Conservation (phyloP, 2,329 filamentous ascomycete genomes). For the Sclerotinia minor region DNA sequence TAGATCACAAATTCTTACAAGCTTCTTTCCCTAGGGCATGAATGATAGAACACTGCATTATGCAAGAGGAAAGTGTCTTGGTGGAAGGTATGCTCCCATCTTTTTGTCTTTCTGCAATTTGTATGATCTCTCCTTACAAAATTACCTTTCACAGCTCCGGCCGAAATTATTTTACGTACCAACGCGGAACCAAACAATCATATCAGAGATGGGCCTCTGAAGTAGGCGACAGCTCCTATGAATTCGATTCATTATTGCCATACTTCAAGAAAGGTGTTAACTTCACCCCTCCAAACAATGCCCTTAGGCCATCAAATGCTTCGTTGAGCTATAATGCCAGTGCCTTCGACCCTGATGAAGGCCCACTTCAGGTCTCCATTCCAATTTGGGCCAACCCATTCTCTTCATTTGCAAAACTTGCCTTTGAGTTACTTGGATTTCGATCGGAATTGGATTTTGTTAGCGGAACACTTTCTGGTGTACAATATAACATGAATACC, state of each 20-base stretch:
- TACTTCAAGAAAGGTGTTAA: conserved; percentile 46
- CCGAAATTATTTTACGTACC: no score
- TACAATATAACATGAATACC: conserved; percentile 2
- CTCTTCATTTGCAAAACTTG: not conserved
- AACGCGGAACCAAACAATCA: conserved; percentile 21
- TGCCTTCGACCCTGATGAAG: not conserved
- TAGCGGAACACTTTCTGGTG: conserved; percentile 17
- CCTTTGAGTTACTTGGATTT: conserved; percentile 1
- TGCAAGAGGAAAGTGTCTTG: conserved; percentile 42
- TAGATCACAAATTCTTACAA: no score
- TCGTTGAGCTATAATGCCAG: not conserved
- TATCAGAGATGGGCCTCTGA: conserved; percentile 48
- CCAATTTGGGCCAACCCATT: conserved; percentile 15
- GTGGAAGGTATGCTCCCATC: conserved; percentile 36
- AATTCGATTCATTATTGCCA: conserved; percentile 48
- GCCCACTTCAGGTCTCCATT: conserved; percentile 7
- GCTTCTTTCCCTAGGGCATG: no score
- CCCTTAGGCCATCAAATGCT: not conserved
- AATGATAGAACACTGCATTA: conserved; percentile 15
- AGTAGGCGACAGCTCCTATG: conserved; percentile 48
- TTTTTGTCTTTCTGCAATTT: not conserved
- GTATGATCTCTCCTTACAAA: not conserved
- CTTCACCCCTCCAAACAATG: conserved; percentile 35
- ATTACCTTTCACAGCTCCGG: no score
- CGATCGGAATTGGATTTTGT: not conserved